Conservation (phyloP, 1,284 basidiomycete species). For the Omphalotus olearius region DNA sequence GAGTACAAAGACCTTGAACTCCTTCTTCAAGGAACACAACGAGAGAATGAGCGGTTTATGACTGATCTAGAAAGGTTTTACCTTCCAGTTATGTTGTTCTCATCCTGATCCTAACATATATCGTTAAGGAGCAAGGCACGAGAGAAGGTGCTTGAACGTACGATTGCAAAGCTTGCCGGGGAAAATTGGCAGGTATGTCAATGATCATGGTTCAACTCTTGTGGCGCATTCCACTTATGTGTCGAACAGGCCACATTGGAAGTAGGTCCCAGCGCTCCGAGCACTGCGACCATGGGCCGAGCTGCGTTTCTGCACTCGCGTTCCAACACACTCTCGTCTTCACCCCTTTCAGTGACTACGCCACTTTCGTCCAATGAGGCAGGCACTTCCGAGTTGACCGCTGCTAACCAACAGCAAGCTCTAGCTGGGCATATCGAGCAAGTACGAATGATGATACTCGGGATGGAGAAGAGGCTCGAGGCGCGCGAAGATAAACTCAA, state of each 20-base stretch:
- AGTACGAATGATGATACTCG: conserved; percentile 62
- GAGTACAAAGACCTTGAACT: conserved; percentile 71
- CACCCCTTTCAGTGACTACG: conserved; percentile 1
- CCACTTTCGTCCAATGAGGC: background rate
- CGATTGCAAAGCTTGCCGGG: conserved; percentile 61
- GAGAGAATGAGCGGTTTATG: conserved; percentile 78
- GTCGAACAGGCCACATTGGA: conserved; percentile 44
- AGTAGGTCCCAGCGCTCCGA: conserved; percentile 33
- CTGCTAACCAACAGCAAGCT: conserved; percentile 23
- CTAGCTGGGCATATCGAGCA: conserved; percentile 62
- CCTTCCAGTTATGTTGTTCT: background rate
- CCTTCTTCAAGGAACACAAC: conserved; percentile 66
- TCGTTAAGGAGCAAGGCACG: conserved; percentile 45
- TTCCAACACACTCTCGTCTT: conserved; percentile 12
- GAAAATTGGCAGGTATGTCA: conserved; percentile 72
- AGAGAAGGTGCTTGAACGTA: conserved; percentile 69
- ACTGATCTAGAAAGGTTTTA: conserved; percentile 62
- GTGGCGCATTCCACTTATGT: background rate
- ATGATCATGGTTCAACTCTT: background rate
- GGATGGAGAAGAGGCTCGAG: conserved; percentile 73
- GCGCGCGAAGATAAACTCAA: conserved; percentile 57
- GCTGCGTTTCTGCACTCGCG: conserved; percentile 10
- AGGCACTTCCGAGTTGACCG: background rate
- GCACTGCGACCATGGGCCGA: conserved; percentile 5
- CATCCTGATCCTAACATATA: background rate